Evolutionary conservation across 148 eudicot genomes (phyloP).

Genomic region (Heliosperma pusillum): DNA sequence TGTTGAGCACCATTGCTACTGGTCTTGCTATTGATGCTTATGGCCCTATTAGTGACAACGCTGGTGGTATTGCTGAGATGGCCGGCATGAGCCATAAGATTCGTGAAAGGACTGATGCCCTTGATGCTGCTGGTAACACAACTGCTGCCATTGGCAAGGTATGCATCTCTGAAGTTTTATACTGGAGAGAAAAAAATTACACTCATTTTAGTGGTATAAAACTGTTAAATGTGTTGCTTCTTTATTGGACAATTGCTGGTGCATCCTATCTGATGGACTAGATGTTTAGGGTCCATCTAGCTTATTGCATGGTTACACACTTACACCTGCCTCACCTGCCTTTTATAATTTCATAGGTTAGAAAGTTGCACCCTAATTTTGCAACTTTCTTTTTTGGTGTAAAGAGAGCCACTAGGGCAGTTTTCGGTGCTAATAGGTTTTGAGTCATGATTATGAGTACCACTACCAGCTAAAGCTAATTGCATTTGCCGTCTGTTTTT

Average conservation of each 20-base stretch:
- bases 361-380: background rate
- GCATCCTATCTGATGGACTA: background rate
- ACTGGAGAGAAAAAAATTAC: background rate
- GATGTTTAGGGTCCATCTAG: background rate
- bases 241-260: no score
- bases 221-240: background rate
- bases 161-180: background rate
- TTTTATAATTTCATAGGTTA: background rate
- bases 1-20: conserved; percentile 89
- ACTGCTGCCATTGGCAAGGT: conserved; percentile 96
- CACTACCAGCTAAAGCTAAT: no score
- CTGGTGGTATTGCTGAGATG: conserved; percentile 96
- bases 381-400: background rate
- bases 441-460: no score
- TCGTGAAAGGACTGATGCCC: conserved; percentile 91
- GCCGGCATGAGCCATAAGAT: conserved; percentile 89
- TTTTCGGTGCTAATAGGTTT: background rate
- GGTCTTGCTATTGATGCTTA: conserved; percentile 89
- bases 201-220: background rate
- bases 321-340: no score
- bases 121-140: conserved; percentile 94
- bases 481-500: background rate
- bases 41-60: conserved; percentile 94
- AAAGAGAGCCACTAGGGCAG: background rate
- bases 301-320: no score